Percentiles rank a stretch among this genome's conserved stretches.
phyloP scores from a whole-genome alignment of 192 early-diverging fungal species.

The Backusella westeae region DNA sequence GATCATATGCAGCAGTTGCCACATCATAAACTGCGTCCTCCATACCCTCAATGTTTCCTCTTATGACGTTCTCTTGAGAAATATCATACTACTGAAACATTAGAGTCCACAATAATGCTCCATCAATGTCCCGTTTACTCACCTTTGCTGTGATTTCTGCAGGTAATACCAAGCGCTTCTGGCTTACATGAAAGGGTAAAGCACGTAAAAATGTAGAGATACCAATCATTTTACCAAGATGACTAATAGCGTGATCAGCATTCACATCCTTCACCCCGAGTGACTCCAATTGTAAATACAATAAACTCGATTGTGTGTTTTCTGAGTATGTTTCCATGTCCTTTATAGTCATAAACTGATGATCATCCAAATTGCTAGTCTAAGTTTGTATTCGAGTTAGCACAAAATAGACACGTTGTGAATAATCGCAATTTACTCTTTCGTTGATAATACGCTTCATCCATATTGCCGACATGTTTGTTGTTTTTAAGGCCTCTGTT shows the following conservation, averaged over 20 bases:
- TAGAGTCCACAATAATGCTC: background rate
- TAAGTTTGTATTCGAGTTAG: slow-evolving; percentile 23
- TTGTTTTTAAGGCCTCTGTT: slow-evolving; percentile 53
- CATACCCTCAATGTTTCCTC: slow-evolving; percentile 56
- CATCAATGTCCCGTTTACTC: background rate
- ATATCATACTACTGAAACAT: slow-evolving; percentile 60
- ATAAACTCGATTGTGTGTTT: slow-evolving; percentile 78
- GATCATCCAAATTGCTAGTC: slow-evolving; percentile 57
- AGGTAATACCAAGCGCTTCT: slow-evolving; percentile 72
- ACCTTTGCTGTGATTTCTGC: slow-evolving; percentile 78
- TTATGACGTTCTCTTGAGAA: slow-evolving; percentile 73
- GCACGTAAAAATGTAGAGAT: slow-evolving; percentile 75
- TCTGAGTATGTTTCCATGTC: slow-evolving; percentile 90
- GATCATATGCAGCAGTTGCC: slow-evolving; percentile 81
- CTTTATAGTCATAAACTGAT: slow-evolving; percentile 64
- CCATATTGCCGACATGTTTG: slow-evolving; percentile 69
- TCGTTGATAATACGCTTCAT: slow-evolving; percentile 77
- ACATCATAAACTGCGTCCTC: slow-evolving; percentile 85
- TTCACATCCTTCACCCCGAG: slow-evolving; percentile 77
- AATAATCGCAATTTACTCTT: slow-evolving; percentile 38
- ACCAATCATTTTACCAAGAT: slow-evolving; percentile 89
- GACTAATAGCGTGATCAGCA: slow-evolving; percentile 86
- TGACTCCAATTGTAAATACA: slow-evolving; percentile 89
- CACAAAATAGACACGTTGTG: background rate
- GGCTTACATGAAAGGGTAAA: slow-evolving; percentile 67